Evolutionary conservation across 2,329 filamentous ascomycete species (phyloP).

Genomic region (Penicillium sp.): DNA sequence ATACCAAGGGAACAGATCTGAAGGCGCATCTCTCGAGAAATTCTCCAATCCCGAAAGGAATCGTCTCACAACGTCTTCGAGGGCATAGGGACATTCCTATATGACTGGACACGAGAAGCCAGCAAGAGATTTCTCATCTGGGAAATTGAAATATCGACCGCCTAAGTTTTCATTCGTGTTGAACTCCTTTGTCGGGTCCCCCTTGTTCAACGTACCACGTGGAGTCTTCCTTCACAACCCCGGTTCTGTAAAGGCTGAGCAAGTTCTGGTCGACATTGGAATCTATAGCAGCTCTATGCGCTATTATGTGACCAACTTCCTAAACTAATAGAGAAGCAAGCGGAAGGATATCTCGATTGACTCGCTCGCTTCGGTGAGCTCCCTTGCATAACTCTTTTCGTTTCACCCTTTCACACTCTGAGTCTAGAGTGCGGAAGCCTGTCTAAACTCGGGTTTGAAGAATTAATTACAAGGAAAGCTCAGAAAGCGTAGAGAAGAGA

Average conservation of each 20-base stretch:
- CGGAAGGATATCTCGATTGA: background rate
- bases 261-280: conserved; percentile 9
- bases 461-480: too few species aligned
- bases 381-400: background rate
- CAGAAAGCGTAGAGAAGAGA: too few species aligned
- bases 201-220: conserved; percentile 8
- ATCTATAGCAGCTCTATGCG: background rate
- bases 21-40: background rate
- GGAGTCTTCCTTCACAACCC: conserved; percentile 3
- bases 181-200: conserved; percentile 1
- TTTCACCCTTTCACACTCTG: too few species aligned
- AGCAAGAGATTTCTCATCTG: conserved; percentile 6
- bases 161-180: conserved; percentile 11
- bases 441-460: too few species aligned
- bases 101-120: background rate
- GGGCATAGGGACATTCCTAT: conserved; percentile 13
- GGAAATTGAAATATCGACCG: conserved; percentile 9
- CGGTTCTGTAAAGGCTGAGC: conserved; percentile 4
- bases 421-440: too few species aligned
- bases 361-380: background rate
- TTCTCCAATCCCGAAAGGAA: conserved; percentile 5
- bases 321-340: background rate
- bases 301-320: background rate
- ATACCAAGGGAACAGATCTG: background rate
- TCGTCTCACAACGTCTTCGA: conserved; percentile 8